Conservation (phyloP, 2,329 filamentous ascomycete species). For the Nothomitra cinnamomea region DNA sequence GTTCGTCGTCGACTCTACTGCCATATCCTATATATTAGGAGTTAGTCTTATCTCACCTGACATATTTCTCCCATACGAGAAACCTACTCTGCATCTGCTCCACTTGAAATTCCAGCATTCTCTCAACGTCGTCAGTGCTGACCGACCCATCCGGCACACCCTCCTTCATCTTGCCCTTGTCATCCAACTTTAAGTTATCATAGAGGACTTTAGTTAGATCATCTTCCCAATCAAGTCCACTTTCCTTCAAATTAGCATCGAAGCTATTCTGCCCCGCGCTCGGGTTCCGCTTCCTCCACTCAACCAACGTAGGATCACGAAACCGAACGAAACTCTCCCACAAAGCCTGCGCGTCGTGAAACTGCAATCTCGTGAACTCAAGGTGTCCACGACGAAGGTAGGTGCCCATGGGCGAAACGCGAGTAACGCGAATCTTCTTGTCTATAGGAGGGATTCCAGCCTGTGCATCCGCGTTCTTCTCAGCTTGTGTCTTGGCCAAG, state of each 20-base stretch:
- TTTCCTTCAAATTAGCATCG: conserved; percentile 42
- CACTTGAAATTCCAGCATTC: conserved; percentile 73
- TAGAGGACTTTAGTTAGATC: conserved; percentile 33
- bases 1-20: conserved; percentile 55
- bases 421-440: conserved; percentile 44
- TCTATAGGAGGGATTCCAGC: conserved; percentile 29
- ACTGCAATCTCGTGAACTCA: conserved; percentile 66
- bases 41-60: background rate
- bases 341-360: conserved; percentile 58
- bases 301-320: conserved; percentile 51
- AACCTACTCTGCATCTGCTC: conserved; percentile 63
- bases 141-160: conserved; percentile 26
- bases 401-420: conserved; percentile 61
- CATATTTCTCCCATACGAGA: background rate
- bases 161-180: conserved; percentile 13
- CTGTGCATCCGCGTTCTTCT: conserved; percentile 38
- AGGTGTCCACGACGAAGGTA: conserved; percentile 63
- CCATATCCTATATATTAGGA: conserved; percentile 43
- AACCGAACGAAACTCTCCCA: conserved; percentile 77
- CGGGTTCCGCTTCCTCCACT: conserved; percentile 39
- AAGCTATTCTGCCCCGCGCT: conserved; percentile 32
- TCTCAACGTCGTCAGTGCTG: conserved; percentile 66
- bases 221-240: conserved; percentile 35
- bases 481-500: conserved; percentile 44
- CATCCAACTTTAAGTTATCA: conserved; percentile 23